Evolutionary conservation across 805 yeast genomes (phyloP).

Genomic region (Monosporozyma solicola): DNA sequence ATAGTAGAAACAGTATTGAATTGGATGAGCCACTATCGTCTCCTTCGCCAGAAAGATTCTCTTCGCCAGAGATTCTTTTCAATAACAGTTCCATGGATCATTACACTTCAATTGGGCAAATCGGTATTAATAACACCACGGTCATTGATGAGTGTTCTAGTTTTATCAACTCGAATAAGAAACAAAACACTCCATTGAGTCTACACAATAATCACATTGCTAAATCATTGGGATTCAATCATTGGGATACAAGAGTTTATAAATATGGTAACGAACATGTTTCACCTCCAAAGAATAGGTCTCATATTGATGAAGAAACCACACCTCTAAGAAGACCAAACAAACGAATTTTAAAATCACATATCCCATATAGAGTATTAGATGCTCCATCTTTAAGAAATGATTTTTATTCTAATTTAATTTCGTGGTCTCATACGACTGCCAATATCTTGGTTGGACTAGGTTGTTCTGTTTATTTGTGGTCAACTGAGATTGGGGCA

Average conservation of each 20-base stretch:
- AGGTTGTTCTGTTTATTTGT: constrained; percentile 46
- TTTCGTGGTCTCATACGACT: constrained; percentile 56
- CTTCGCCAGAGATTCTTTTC: constrained; percentile 27
- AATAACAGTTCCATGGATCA: constrained; percentile 19
- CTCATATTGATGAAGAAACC: background rate
- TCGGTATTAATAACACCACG: background rate
- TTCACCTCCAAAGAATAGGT: background rate
- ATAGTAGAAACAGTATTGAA: background rate
- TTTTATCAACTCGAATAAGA: constrained; percentile 3
- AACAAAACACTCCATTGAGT: constrained; percentile 3
- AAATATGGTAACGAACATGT: background rate
- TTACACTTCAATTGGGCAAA: constrained; percentile 12
- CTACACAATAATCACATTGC: constrained; percentile 37
- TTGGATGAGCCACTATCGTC: constrained; percentile 9
- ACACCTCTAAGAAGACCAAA: constrained; percentile 12
- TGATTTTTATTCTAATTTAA: constrained; percentile 68
- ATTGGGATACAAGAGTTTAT: constrained; percentile 11
- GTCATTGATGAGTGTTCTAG: background rate
- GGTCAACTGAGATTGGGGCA: constrained; percentile 49
- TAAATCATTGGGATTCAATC: constrained; percentile 36
- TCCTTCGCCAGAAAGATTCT: constrained; percentile 21
- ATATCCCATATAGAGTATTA: constrained; percentile 41
- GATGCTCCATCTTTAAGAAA: constrained; percentile 66
- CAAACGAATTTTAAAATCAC: constrained; percentile 27
- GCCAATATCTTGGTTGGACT: constrained; percentile 56